These are phyloP conservation scores for Xylariaceae sp. DNA, from an alignment of 2,329 filamentous ascomycete genomes.

Conservation along the genomic window DNA sequence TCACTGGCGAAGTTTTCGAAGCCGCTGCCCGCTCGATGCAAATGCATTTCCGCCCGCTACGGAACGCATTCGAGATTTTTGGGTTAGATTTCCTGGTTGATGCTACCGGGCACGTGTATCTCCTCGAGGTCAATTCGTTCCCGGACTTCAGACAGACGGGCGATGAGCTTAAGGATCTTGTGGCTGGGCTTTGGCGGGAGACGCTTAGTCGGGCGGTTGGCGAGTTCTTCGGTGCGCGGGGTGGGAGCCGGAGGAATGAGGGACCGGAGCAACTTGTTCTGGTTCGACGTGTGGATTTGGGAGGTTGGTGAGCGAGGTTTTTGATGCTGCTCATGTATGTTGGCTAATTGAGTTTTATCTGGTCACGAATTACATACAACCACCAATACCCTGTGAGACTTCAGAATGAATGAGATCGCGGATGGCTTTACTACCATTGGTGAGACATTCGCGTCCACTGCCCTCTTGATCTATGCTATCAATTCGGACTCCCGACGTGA, in stretches of 20 bases:
- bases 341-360: not conserved
- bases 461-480: no score
- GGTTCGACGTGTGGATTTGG: conserved; percentile 50
- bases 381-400: no score
- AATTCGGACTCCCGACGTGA: no score
- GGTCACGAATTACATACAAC: no score
- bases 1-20: conserved; percentile 76
- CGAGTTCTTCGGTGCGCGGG: conserved; percentile 55
- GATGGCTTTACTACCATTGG: no score
- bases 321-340: not conserved
- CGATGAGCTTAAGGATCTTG: conserved; percentile 61
- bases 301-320: conserved; percentile 23
- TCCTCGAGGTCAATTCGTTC: conserved; percentile 93
- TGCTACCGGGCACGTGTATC: conserved; percentile 55
- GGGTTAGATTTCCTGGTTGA: conserved; percentile 88
- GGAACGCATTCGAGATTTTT: conserved; percentile 86
- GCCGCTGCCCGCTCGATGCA: conserved; percentile 78
- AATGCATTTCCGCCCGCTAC: conserved; percentile 84
- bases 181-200: conserved; percentile 70
- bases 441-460: no score
- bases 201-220: conserved; percentile 62
- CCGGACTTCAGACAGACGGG: conserved; percentile 95
- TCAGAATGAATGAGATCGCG: no score
- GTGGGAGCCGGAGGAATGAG: conserved; percentile 14
- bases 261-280: conserved; percentile 41